phyloP scores from a whole-genome alignment of 2,329 filamentous ascomycete species.

The Leptographium radiaticola region DNA sequence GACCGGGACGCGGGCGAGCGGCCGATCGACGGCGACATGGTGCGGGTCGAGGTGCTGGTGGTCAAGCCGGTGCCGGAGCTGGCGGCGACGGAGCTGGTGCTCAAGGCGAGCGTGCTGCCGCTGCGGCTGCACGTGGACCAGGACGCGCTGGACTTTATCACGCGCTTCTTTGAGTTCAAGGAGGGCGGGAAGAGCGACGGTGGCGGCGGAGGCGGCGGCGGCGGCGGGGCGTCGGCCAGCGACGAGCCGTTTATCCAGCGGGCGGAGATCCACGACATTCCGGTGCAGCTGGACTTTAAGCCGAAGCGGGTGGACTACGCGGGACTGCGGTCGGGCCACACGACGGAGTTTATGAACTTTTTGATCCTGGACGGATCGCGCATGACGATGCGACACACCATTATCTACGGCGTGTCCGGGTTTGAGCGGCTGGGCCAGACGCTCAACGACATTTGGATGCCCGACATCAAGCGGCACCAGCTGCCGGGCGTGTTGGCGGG shows the following conservation, averaged over 20 bases:
- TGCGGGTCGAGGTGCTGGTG: conserved; percentile 76
- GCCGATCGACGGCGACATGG: conserved; percentile 78
- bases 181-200: conserved; percentile 35
- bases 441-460: conserved; percentile 93
- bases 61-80: conserved; percentile 76
- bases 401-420: conserved; percentile 82
- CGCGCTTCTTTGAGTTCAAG: conserved; percentile 95
- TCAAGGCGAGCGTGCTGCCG: conserved; percentile 68
- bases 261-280: conserved; percentile 72
- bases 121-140: conserved; percentile 91
- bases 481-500: conserved; percentile 81
- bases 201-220: conserved; percentile 14
- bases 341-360: conserved; percentile 98
- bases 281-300: conserved; percentile 85
- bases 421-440: conserved; percentile 84
- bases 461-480: conserved; percentile 80
- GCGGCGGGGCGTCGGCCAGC: conserved; percentile 44
- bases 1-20: conserved; percentile 77
- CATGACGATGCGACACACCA: conserved; percentile 75
- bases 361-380: conserved; percentile 80
- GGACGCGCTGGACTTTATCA: conserved; percentile 93
- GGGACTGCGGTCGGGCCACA: conserved; percentile 81
- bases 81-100: conserved; percentile 77
- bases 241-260: conserved; percentile 82
- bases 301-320: conserved; percentile 96